Evolutionary conservation across 2,329 filamentous ascomycete genomes (phyloP), one percentile per base, ranked within the genome.

Genomic region (Cladosporium velox): DNA sequence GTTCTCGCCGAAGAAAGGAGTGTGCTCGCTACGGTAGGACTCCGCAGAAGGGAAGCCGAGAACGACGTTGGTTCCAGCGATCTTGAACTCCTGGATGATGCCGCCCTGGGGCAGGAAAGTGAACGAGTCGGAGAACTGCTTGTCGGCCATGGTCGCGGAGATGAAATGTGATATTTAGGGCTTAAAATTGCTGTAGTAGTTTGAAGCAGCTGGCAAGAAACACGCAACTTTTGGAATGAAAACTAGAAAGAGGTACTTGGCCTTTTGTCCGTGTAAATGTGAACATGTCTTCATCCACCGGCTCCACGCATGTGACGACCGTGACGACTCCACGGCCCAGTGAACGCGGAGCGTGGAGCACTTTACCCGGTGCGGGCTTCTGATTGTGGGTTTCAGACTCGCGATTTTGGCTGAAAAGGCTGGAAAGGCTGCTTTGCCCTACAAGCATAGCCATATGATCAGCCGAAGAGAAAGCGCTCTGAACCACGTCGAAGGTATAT

Each of bases 1-100:
- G 54, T 92, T 98, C 77, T 94, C 93, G 70, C 95, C 94, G 76
- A 97, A 98, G 82, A 88, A 93, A 1, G 91, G 88, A 12, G 79
- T 82, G 80, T 95, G 94, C 83, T 93, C 82, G 71, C 87, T 80
- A 70, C 85, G 85, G 81, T 97, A 97, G 67, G 89, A 86, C 54
- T 90, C 87, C 63, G 90, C 86, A 15, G 85, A 88, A 21, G 91
- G 87, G 81, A 97, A 97, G 63, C 90, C 89, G 72, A 95, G 91
- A 26, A 97, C 93, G 70, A 99, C 95, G 81, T 97, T 95, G 76
- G 87, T 82, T 69, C 88, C 90, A 67, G 85, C 90, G 71, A 98
- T 86, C 58, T 84, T 85, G 82, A 97, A 90, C 74, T 91, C 87
- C 77, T 97, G 89, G 76, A 95, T 89, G 76, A 92, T 91, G 73